These are phyloP conservation scores for Eimeria sp. DNA, from an alignment of 169 alveolate species.

Conservation along the genomic window DNA sequence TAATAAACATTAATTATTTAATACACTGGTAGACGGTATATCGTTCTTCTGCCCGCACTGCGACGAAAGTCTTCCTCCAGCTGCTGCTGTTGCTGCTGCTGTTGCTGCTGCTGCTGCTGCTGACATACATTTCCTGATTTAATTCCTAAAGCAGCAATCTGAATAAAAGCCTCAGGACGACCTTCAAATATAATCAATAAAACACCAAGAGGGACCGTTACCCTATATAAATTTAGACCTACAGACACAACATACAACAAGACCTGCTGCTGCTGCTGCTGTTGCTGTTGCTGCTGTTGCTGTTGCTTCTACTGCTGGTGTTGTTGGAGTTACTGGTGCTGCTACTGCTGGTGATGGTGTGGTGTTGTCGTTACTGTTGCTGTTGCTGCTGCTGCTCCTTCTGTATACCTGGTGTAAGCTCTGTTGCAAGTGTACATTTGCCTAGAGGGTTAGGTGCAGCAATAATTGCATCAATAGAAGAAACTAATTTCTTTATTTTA, in stretches of 20 bases:
- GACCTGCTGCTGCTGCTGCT: too few relatives aligned
- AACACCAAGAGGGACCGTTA: conserved; percentile 88
- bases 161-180: conserved; percentile 89
- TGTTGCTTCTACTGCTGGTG: background rate
- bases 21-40: background rate
- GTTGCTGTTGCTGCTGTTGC: background rate
- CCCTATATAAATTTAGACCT: conserved; percentile 85
- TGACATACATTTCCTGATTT: conserved; percentile 86
- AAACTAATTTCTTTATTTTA: background rate
- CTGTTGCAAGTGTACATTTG: conserved; percentile 47
- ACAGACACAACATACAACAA: background rate
- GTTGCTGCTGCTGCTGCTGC: background rate
- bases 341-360: background rate
- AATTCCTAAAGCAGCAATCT: conserved; percentile 86
- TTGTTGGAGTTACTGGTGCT: background rate
- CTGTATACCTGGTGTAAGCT: conserved; percentile 15
- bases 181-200: conserved; percentile 88
- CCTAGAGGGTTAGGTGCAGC: conserved; percentile 28
- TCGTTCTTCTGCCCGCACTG: background rate
- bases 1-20: too few relatives aligned
- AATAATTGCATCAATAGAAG: conserved; percentile 3
- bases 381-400: background rate
- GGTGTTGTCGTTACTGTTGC: background rate
- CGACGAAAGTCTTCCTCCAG: background rate
- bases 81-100: background rate